Percentiles rank a stretch among this genome's conserved stretches.
Conservation (phyloP, 257 asterid genomes). For the Dorcoceras hygrometricum region DNA sequence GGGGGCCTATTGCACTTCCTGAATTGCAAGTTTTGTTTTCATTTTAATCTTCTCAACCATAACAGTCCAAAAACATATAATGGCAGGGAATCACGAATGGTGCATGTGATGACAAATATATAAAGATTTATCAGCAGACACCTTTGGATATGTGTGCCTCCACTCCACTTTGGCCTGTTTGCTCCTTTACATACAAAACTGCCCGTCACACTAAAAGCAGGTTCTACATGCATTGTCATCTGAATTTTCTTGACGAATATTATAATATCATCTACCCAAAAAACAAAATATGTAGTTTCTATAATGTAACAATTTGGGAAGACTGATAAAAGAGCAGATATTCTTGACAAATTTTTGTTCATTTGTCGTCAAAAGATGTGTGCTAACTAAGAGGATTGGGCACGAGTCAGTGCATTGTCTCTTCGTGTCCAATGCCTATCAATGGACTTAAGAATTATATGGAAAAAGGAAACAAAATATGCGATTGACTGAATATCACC, state of each 20-base stretch:
- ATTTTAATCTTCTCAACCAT: too few relatives aligned
- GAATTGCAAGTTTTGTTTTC: not conserved
- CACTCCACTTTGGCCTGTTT: constrained; percentile 29
- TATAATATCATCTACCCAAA: not conserved
- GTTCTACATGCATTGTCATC: not conserved
- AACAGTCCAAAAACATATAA: not conserved
- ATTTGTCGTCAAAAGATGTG: not conserved
- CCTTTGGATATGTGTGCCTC: constrained; percentile 27
- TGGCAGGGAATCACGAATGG: constrained; percentile 1
- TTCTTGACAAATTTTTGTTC: not conserved
- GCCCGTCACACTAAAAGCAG: constrained; percentile 8
- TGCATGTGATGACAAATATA: constrained; percentile 10
- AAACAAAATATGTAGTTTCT: not conserved
- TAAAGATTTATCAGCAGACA: not conserved
- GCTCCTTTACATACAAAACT: constrained; percentile 23
- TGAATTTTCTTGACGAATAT: not conserved
- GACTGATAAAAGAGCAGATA: not conserved
- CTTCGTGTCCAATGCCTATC: not conserved
- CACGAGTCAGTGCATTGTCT: not conserved
- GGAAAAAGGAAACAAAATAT: too few relatives aligned
- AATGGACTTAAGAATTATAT: too few relatives aligned
- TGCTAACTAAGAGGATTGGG: not conserved
- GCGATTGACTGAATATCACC: too few relatives aligned
- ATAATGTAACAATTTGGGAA: not conserved
- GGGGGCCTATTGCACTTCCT: too few relatives aligned